Evolutionary conservation across 2,329 filamentous ascomycete species (phyloP).

Genomic region (Drechslerella coelobrocha): DNA sequence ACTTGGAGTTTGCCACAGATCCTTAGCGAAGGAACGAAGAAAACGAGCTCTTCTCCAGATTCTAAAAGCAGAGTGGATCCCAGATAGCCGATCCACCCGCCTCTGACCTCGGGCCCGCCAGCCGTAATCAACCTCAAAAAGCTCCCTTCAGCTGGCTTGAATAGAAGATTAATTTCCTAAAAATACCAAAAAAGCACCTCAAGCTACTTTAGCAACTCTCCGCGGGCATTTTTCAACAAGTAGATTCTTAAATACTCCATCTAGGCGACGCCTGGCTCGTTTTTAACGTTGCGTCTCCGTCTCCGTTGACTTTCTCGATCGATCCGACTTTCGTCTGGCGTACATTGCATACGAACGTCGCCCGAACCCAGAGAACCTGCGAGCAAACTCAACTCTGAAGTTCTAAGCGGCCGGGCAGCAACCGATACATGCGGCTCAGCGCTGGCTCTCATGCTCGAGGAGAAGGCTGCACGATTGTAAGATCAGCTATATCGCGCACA

Average conservation of each 20-base stretch:
- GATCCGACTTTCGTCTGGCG: background rate
- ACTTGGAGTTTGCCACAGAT: background rate
- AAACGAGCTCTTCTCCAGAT: conserved; percentile 6
- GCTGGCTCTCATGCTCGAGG: background rate
- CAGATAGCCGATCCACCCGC: conserved; percentile 10
- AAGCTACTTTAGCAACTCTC: background rate
- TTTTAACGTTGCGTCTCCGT: background rate
- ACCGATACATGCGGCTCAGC: background rate
- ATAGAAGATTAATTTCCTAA: conserved; percentile 9
- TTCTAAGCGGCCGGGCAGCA: too few species aligned
- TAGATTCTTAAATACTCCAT: background rate
- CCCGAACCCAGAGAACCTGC: too few species aligned
- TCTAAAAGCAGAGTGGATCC: background rate
- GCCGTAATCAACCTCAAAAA: conserved; percentile 10
- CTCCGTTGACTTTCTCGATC: background rate
- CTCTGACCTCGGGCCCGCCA: background rate
- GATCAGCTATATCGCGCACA: background rate
- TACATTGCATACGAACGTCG: too few species aligned
- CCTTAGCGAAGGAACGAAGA: background rate
- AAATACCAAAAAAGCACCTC: background rate
- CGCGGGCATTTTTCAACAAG: background rate
- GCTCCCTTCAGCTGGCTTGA: background rate
- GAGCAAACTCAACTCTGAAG: too few species aligned
- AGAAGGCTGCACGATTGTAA: conserved; percentile 12
- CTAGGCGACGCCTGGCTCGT: background rate